A percentile compares a stretch with the other conserved stretches of the same genome.
Conservation (phyloP, 2,329 filamentous ascomycete genomes). For the Thelonectria rubi region DNA sequence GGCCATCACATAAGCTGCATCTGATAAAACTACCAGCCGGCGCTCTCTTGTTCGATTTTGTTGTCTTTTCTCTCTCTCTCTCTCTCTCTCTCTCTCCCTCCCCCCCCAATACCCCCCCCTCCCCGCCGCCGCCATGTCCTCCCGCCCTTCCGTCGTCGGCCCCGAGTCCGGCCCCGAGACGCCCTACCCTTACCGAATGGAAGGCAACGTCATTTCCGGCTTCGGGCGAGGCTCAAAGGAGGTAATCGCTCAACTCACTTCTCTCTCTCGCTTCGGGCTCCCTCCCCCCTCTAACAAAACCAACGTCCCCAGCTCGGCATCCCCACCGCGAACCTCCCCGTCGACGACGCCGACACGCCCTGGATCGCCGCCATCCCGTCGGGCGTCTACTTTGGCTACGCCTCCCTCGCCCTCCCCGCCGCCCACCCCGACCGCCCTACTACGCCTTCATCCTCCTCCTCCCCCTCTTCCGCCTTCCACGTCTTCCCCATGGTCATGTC, state of each 20-base stretch:
- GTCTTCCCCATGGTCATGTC: constrained; percentile 91
- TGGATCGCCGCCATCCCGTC: constrained; percentile 73
- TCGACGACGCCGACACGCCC: constrained; percentile 67
- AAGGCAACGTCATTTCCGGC: constrained; percentile 88
- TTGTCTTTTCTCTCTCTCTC: neutral
- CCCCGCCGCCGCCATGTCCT: constrained; percentile 39
- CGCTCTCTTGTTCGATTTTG: neutral
- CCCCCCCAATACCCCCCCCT: neutral
- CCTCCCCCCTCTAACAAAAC: neutral
- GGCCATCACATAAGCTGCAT: constrained; percentile 8
- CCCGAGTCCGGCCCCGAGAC: constrained; percentile 74
- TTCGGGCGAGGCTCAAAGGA: constrained; percentile 96
- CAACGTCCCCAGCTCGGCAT: constrained; percentile 77
- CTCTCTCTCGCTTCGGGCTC: neutral
- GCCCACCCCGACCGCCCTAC: constrained; percentile 54
- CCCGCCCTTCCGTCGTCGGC: constrained; percentile 76
- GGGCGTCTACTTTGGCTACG: constrained; percentile 95
- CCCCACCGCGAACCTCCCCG: constrained; percentile 91
- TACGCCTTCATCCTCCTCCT: constrained; percentile 27
- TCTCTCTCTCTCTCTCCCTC: neutral
- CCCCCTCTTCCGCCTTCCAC: constrained; percentile 41
- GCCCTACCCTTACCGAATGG: constrained; percentile 85
- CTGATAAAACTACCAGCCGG: neutral
- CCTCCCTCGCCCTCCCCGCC: constrained; percentile 70
- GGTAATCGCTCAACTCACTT: constrained; percentile 60